phyloP scores from a whole-genome alignment of 2,329 filamentous ascomycete species.

The Pezicula carpinea region DNA sequence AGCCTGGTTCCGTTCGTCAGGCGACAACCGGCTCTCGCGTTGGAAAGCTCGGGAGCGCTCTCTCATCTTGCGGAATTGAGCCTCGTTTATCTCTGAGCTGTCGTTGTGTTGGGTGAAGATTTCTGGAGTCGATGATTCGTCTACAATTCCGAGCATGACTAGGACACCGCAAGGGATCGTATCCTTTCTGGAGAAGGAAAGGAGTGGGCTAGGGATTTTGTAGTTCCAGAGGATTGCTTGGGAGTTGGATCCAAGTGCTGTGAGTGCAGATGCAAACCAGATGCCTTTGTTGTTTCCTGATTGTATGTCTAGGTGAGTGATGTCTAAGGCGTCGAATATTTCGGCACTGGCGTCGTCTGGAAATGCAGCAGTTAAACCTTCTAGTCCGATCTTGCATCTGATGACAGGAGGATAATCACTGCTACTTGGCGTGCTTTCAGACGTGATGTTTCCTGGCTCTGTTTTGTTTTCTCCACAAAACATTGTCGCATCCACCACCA shows the following conservation, averaged over 20 bases:
- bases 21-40: conserved; percentile 40
- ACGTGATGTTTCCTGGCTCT: neutral
- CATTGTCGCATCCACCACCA: no score
- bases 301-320: conserved; percentile 18
- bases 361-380: conserved; percentile 43
- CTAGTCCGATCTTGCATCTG: conserved; percentile 43
- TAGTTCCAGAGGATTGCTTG: conserved; percentile 58
- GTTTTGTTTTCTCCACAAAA: conserved; percentile 1
- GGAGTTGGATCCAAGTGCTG: conserved; percentile 48
- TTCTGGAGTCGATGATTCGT: conserved; percentile 47
- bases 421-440: neutral
- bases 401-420: conserved; percentile 27
- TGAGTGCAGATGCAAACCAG: conserved; percentile 54
- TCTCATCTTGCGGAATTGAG: conserved; percentile 29
- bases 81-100: conserved; percentile 32
- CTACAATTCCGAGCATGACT: conserved; percentile 47
- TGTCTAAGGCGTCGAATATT: conserved; percentile 15
- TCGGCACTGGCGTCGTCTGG: conserved; percentile 31
- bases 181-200: conserved; percentile 45
- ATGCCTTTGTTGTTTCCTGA: conserved; percentile 32
- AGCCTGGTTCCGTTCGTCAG: conserved; percentile 37
- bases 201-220: conserved; percentile 47
- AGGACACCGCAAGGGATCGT: conserved; percentile 56
- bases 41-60: conserved; percentile 38
- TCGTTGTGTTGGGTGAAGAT: conserved; percentile 44